These are phyloP conservation scores for Pythium pyrilobum DNA, from an alignment of 352 stramenopile genomes.

Conservation along the genomic window DNA sequence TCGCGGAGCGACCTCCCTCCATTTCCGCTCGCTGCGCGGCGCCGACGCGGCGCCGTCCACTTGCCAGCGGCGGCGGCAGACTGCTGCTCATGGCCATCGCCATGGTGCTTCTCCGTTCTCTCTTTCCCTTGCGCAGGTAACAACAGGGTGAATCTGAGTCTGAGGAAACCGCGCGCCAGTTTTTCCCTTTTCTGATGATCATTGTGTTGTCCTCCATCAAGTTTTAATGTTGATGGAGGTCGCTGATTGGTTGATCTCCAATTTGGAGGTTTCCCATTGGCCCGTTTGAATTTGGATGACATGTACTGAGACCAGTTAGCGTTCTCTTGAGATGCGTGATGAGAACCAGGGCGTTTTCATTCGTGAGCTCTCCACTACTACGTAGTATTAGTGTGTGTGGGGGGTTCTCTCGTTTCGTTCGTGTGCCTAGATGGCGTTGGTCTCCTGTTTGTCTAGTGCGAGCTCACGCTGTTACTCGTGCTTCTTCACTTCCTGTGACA, in stretches of 20 bases:
- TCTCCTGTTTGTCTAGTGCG: background rate
- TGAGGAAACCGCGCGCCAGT: slow-evolving; percentile 4
- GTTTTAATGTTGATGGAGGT: background rate
- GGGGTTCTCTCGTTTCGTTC: too few species aligned
- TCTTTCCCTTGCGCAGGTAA: too few species aligned
- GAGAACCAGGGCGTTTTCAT: too few species aligned
- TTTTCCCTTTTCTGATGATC: background rate
- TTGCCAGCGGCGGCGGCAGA: background rate
- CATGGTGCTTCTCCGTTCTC: slow-evolving; percentile 4
- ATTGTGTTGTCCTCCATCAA: too few species aligned
- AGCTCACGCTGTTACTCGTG: background rate
- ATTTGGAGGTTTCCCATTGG: slow-evolving; percentile 11
- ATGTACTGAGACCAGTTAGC: background rate
- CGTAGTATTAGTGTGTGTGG: too few species aligned
- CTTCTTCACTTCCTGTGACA: slow-evolving; percentile 7
- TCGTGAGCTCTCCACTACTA: too few species aligned
- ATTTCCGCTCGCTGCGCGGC: too few species aligned
- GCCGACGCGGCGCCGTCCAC: background rate
- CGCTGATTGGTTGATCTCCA: slow-evolving; percentile 3
- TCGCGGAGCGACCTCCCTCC: too few species aligned
- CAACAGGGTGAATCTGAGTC: too few species aligned
- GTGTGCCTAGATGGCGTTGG: background rate
- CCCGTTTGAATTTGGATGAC: slow-evolving; percentile 4
- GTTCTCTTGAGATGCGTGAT: too few species aligned
- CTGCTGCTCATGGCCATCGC: slow-evolving; percentile 16